Evolutionary conservation across 2,329 filamentous ascomycete species (phyloP), one percentile per base, ranked within the genome.

Genomic region (Shiraia sp.): DNA sequence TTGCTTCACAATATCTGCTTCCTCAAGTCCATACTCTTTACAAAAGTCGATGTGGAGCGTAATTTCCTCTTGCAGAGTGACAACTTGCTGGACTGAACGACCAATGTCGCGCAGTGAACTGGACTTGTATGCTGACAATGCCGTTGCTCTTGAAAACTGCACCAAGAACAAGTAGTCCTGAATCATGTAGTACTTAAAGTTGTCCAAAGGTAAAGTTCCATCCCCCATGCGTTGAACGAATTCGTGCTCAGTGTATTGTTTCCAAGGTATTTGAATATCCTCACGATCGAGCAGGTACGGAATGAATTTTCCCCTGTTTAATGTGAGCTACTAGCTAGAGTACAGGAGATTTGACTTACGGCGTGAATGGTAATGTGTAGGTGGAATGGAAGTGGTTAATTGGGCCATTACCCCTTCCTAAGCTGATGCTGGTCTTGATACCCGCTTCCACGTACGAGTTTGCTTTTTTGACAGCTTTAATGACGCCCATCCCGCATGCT

Each of bases 131-230:
- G 86, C 84, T 2, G 88, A 87, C 7, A 97, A 76, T 6, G 90
- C 86, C 64, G 90, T 92, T 32, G 90, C 90, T 53, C 92, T 79
- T 2, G 90, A 85, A 69, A 96, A 97, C 61, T 96, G 29, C 58
- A 93, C 87, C 30, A 96, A 73, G 61, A 93, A 97, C 4, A 96
- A 76, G 60, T 96, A 96, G 61, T 97, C 92, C 59, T 97, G 92
- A 8, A 93, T 79, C 41, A 97, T 81, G 65, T 96, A 97, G 27
- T 86, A 80, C 67, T 90, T 93, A 75, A 96, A 97, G 0, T 83
- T 85, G 30, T 87, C 81, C 1, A 86, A 56, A 0, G 88, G 86
- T 14, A 97, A 74, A 6, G 80, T 86, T 0, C 90, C 90, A 44
- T 86, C 77, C 1, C 87, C 90, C 61, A 97, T 75, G 10, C 79